Evolutionary conservation across 2,329 filamentous ascomycete species (phyloP).

Genomic region (Aspergillus latus): DNA sequence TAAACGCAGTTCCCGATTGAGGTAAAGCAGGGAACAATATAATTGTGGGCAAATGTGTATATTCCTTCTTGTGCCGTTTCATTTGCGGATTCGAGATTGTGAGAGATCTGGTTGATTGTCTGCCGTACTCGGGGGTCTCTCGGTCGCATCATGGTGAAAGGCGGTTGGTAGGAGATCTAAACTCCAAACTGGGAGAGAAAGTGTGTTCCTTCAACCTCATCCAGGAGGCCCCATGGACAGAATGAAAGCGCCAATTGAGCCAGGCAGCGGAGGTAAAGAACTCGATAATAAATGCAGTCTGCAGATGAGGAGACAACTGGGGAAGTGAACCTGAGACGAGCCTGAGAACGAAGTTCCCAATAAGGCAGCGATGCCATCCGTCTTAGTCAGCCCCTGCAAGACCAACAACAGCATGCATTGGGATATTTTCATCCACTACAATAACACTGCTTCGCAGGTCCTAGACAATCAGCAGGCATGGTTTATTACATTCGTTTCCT

Average conservation of each 20-base stretch:
- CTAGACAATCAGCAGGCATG: slow-evolving; percentile 37
- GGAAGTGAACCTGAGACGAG: slow-evolving; percentile 2
- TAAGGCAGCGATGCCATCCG: slow-evolving; percentile 28
- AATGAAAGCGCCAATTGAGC: not conserved
- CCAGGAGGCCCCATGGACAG: slow-evolving; percentile 18
- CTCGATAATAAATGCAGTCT: not conserved
- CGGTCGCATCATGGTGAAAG: slow-evolving; percentile 56
- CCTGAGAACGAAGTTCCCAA: slow-evolving; percentile 17
- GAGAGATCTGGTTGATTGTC: slow-evolving; percentile 87
- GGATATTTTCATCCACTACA: not conserved
- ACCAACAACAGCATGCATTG: not conserved
- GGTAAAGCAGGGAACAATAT: slow-evolving; percentile 76
- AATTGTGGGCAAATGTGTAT: slow-evolving; percentile 83
- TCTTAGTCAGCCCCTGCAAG: slow-evolving; percentile 31
- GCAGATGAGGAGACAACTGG: slow-evolving; percentile 8
- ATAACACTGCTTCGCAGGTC: not conserved
- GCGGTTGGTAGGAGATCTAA: slow-evolving; percentile 34
- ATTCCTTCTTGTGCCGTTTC: slow-evolving; percentile 88
- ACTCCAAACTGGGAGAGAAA: not conserved
- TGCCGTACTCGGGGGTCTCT: slow-evolving; percentile 85
- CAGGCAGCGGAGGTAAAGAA: not conserved
- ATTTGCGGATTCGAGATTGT: slow-evolving; percentile 86
- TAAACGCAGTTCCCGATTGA: slow-evolving; percentile 66
- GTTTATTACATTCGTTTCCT: slow-evolving; percentile 67
- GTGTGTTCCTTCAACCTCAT: slow-evolving; percentile 11